A percentile compares a stretch with the other conserved stretches of the same genome.
phyloP scores from a whole-genome alignment of 2,329 filamentous ascomycete species.

The Arthrobotrys entomopaga region DNA sequence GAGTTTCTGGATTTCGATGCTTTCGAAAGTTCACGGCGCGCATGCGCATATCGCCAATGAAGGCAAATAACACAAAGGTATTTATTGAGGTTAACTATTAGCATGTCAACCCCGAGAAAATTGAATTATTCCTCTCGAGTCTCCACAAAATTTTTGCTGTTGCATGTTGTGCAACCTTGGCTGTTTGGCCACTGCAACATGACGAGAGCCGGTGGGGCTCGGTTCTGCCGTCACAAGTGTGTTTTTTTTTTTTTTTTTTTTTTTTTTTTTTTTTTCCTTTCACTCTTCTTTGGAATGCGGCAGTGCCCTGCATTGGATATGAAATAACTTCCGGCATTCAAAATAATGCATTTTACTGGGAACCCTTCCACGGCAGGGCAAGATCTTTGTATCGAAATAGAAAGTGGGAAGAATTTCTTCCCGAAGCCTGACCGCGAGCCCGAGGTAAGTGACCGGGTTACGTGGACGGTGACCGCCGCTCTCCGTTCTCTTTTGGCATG shows the following conservation, averaged over 20 bases:
- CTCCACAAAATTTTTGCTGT: neutral
- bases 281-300: conserved; percentile 27
- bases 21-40: neutral
- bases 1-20: neutral
- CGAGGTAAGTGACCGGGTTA: neutral
- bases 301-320: conserved; percentile 42
- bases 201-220: conserved; percentile 41
- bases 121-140: neutral
- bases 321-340: conserved; percentile 15
- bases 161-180: conserved; percentile 50
- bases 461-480: conserved; percentile 43
- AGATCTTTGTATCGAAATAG: conserved; percentile 19
- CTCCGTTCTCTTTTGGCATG: conserved; percentile 36
- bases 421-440: conserved; percentile 24
- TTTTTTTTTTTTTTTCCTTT: conserved; percentile 3
- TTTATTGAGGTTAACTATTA: conserved; percentile 7
- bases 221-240: conserved; percentile 37
- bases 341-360: neutral
- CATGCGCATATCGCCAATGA: no score
- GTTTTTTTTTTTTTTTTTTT: no score
- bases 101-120: neutral
- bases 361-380: neutral
- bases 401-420: conserved; percentile 15
- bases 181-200: conserved; percentile 37
- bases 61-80: neutral